Base-by-base conservation (phyloP, 192 early-diverging fungal genomes). In the Paraglomus brasilianum region DNA sequence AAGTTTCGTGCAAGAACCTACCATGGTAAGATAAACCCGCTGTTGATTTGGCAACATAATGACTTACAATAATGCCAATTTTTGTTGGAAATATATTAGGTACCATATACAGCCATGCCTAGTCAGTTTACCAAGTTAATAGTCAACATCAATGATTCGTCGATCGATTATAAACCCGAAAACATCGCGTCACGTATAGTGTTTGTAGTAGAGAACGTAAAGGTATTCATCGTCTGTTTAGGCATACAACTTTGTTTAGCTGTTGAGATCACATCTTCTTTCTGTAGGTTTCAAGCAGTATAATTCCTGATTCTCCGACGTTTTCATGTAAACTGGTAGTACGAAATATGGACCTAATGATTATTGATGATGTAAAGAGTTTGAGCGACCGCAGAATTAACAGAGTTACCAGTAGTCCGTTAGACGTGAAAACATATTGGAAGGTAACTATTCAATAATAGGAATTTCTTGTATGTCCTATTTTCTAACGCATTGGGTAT, bases 241-340 rank as follows among this genome's bases (percentile, higher is more conserved):
- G 19, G 55, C 10, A 17, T 66, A 38, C 21, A 21, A 44, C 41
- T 19, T 6, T 30, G 40, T 36, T 47, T 21, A 9, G 5, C 21
- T 50, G 2, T 69, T 24, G 39, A 52, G 36, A 72, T 19, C 10
- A 46, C 17, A 57, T 22, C 21, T 9, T 62, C 21, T 51, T 39
- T 50, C 50, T 46, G 42, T 38, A 87, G 85, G 76, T 83, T 1
- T 80, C 78, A 24, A 82, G 79, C 5, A 83, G 78, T 38, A 65
- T 91, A 50, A 83, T 85, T 2, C 78, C 85, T 8, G 86, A 87
- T 9, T 86, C 87, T 21, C 85, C 88, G 19, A 85, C 82, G 7
- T 74, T 87, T 13, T 73, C 75, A n/a, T 69, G 84, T 24, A 80
- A 78, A 49, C 72, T 83, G 7, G 73, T 77, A 30, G 62, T 85